Evolutionary conservation across 495 filamentous ascomycete species (phyloP).

Genomic region (Aspergillus nanangensis): DNA sequence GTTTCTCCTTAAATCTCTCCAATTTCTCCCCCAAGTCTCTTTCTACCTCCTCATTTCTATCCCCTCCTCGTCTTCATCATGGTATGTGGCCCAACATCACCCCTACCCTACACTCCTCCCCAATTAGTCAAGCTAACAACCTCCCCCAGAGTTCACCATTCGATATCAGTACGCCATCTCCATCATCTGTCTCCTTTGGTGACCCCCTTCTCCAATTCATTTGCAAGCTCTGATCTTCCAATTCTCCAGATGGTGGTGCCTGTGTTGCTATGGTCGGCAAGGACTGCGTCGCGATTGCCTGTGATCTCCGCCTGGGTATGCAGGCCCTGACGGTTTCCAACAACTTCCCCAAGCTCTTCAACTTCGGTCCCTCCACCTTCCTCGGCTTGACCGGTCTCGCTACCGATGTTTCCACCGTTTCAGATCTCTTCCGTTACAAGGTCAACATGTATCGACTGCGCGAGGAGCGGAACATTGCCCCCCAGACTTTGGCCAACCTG

Average conservation of each 20-base stretch:
- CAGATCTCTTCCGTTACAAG: constrained; percentile 98
- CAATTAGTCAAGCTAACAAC: constrained; percentile 27
- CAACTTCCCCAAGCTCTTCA: constrained; percentile 99
- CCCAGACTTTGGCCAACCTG: constrained; percentile 91
- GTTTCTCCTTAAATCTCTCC: constrained; percentile 5
- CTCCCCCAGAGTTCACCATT: constrained; percentile 68
- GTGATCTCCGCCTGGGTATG: constrained; percentile 95
- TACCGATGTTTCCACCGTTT: constrained; percentile 91
- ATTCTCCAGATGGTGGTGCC: constrained; percentile 77
- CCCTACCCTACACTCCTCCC: constrained; percentile 2
- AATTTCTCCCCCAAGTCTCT: background rate
- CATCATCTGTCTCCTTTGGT: background rate
- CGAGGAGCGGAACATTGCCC: constrained; percentile 93
- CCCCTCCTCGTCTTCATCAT: constrained; percentile 9
- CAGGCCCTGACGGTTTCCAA: constrained; percentile 96
- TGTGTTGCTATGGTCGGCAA: constrained; percentile 98
- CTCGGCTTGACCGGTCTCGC: constrained; percentile 96
- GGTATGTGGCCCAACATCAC: constrained; percentile 16
- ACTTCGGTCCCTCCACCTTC: constrained; percentile 85
- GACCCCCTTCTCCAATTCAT: background rate
- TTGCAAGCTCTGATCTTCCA: constrained; percentile 28
- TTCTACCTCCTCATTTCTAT: constrained; percentile 1
- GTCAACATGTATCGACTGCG: constrained; percentile 99
- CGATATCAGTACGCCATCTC: constrained; percentile 69
- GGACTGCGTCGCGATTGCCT: constrained; percentile 98